phyloP scores from a whole-genome alignment of 768 basidiomycete genomes.

The Xerocomellus intermedius region DNA sequence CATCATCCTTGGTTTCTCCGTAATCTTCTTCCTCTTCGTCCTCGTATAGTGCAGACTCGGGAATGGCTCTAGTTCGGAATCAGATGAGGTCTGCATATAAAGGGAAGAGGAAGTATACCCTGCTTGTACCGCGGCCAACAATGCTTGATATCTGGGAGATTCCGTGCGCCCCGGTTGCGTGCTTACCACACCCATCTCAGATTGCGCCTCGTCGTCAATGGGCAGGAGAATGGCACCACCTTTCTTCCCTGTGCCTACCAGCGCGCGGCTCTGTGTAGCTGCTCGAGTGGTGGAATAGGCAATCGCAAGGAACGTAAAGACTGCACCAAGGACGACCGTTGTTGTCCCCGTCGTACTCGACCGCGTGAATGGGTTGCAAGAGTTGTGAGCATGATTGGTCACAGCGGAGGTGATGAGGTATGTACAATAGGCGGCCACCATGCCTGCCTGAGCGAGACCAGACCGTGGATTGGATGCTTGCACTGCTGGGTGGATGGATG shows the following conservation, averaged over 20 bases:
- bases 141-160: constrained; percentile 87
- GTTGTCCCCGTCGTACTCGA: constrained; percentile 74
- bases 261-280: constrained; percentile 90
- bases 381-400: constrained; percentile 81
- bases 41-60: constrained; percentile 83
- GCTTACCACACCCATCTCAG: constrained; percentile 74
- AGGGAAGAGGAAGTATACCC: constrained; percentile 53
- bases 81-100: neutral
- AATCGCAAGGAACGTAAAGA: constrained; percentile 97
- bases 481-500: constrained; percentile 81
- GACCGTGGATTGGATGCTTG: constrained; percentile 94
- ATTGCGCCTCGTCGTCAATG: constrained; percentile 51
- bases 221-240: constrained; percentile 63
- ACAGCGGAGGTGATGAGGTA: constrained; percentile 94
- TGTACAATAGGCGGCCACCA: constrained; percentile 98
- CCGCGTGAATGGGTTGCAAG: constrained; percentile 87
- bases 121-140: constrained; percentile 94
- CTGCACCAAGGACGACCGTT: constrained; percentile 83
- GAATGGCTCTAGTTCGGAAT: constrained; percentile 64
- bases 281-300: constrained; percentile 96
- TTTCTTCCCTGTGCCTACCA: constrained; percentile 73
- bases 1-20: constrained; percentile 85
- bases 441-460: constrained; percentile 90
- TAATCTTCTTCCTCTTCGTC: constrained; percentile 71
- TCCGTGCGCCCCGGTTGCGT: constrained; percentile 84